A percentile compares a stretch with the other conserved stretches of the same genome.
Evolutionary conservation across 2,329 filamentous ascomycete genomes (phyloP).

Genomic region (Colletotrichum cordylinicola): DNA sequence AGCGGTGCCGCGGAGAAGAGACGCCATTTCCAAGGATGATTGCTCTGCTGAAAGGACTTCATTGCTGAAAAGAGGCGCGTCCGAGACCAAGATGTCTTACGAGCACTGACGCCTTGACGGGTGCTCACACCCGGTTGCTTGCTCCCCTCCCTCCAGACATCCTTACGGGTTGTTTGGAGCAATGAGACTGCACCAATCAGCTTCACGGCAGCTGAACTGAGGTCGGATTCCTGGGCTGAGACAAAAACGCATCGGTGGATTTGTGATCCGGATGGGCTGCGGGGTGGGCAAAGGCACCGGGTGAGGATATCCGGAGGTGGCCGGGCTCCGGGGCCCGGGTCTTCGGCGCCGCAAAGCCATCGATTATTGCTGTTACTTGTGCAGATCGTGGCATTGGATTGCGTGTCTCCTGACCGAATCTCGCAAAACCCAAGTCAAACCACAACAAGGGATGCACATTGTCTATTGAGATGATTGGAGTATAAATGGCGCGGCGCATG

Average conservation of each 20-base stretch:
- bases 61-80: not conserved
- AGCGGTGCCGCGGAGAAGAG: slow-evolving; percentile 48
- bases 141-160: not conserved
- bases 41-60: not conserved
- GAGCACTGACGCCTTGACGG: not conserved
- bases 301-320: not conserved
- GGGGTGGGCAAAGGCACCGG: not conserved
- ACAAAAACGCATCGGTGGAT: not conserved
- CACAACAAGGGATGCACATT: not conserved
- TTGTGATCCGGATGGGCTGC: not conserved
- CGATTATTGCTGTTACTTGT: not conserved
- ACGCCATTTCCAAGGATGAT: slow-evolving; percentile 32
- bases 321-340: not conserved
- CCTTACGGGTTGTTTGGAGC: not conserved
- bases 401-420: not conserved
- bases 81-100: not conserved
- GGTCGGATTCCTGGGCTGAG: not conserved
- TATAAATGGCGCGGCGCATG: not conserved
- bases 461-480: not conserved
- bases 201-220: not conserved
- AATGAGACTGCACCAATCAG: not conserved
- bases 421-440: not conserved
- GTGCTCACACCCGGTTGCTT: not conserved
- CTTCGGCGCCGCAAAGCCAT: not conserved
- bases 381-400: not conserved